phyloP scores from a whole-genome alignment of 441 rosid species.

The Flueggea neowawraea region DNA sequence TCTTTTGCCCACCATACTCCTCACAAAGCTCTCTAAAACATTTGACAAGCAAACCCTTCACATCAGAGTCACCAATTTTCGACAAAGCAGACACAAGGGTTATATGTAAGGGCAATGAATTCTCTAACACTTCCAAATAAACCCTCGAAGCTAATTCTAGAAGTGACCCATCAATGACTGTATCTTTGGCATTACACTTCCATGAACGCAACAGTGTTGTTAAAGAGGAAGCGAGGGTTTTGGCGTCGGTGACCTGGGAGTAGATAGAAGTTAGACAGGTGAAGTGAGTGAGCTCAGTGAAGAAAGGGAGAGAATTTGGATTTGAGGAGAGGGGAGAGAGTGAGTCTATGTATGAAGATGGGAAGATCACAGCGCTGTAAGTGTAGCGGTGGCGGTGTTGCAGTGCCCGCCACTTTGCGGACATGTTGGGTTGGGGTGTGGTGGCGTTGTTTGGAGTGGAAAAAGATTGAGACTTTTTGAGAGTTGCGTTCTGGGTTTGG shows the following conservation, averaged over 20 bases:
- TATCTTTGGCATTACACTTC: conserved; percentile 13
- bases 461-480: background rate
- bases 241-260: conserved; percentile 68
- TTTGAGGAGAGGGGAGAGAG: conserved; percentile 29
- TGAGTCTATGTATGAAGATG: conserved; percentile 43
- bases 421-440: conserved; percentile 32
- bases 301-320: conserved; percentile 34
- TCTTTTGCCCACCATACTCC: conserved; percentile 38
- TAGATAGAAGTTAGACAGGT: conserved; percentile 71
- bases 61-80: conserved; percentile 46
- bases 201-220: conserved; percentile 30
- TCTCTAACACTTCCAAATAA: conserved; percentile 76
- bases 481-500: too few relatives aligned
- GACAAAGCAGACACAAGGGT: conserved; percentile 72
- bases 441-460: background rate
- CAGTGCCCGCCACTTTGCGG: conserved; percentile 94
- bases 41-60: conserved; percentile 38
- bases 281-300: conserved; percentile 42
- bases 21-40: conserved; percentile 67
- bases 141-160: conserved; percentile 39
- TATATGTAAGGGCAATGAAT: conserved; percentile 75
- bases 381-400: conserved; percentile 97
- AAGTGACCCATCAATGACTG: conserved; percentile 12
- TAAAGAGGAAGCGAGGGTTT: conserved; percentile 62
- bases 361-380: conserved; percentile 74